Evolutionary conservation across 2,329 filamentous ascomycete species (phyloP), one percentile per base, ranked within the genome.

Genomic region (Aspergillus oerlinghausenensis): DNA sequence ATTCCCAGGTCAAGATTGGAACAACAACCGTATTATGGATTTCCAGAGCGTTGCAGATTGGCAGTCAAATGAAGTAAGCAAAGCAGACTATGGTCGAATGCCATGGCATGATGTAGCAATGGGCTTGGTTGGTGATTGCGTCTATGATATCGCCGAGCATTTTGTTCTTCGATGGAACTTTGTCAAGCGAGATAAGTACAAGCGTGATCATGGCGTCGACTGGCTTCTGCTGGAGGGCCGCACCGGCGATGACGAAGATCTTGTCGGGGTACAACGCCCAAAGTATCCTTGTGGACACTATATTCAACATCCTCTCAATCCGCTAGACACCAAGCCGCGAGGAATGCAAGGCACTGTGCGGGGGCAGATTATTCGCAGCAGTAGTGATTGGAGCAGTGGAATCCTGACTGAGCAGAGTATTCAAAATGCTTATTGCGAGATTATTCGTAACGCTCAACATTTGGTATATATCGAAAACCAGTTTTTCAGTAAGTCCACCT

Each of bases 391-490:
- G 93, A 96, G 90, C 17, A 95, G 89, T 68, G 93, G 93, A 3
- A 94, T 97, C 58, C 74, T 96, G 45, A 86, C 81, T 0, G 86
- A 89, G 67, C 91, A 94, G 71, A 96, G 91, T 0, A 93, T 97
- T 60, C 85, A 87, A 59, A 92, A 93, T 69, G 92, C 92, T 1
- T 96, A 96, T 73, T 83, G 79, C 21, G 90, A 96, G 61, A 78
- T 95, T 29, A 97, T 97, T 65, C 81, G 87, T 51, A 90, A 90
- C 52, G 93, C 93, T 0, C 79, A 97, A 74, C 93, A 97, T 70
- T 97, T 86, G 65, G 88, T 99, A 25, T 99, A 97, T 77, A 96
- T 99, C 59, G 94, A 99, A 73, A 97, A 97, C 67, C 94, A 99
- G 68, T 97, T 97, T 78, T 99, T 97, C 80, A 97, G 83, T 76